Base-by-base conservation (phyloP, 768 basidiomycete genomes). In the Tremella fuciformis region DNA sequence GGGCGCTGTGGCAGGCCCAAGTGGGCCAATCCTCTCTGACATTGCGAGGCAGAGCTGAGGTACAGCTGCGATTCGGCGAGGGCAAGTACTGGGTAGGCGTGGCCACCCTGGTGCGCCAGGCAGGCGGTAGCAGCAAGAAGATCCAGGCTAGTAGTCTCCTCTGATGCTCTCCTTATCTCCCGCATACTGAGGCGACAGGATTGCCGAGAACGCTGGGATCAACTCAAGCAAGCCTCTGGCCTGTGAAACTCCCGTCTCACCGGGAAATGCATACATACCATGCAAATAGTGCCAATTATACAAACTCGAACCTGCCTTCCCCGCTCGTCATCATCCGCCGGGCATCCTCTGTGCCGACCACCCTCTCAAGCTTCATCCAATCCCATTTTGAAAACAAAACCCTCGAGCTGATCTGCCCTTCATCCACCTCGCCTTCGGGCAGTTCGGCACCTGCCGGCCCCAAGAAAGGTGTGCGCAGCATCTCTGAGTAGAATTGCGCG, bases 331-430 rank as follows among this genome's bases (percentile, higher is more conserved):
- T 65, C 77, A 81, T 77, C 59, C 71, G 66, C 65, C 64, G 70
- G 22, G 78, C 79, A 62, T 79, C 78, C 51, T 64, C 77, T 1
- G 76, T 81, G 1, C 84, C 84, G 1, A 86, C 87, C 57, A 98
- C 88, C 70, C 93, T 82, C 80, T 96, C 93, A 68, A 98, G 67
- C 72, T 82, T 82, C 74, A 99, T 83, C 81, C 85, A 83, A 75
- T 99, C 96, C 71, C 89, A 97, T 79, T 86, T 88, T 55, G 86
- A 90, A 76, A 89, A 97, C 65, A 90, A 70, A 13, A 89, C 84
- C 34, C 85, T 83, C 63, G 86, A 87, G 7, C 84, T 86, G n/a
- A 98, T 83, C 73, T 98, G 94, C 7, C 83, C 82, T 13, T 85
- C 79, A 47, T 96, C 91, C n/a, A 96, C 87, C 8, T 84, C 89